phyloP scores from a whole-genome alignment of 805 yeast genomes.

The Monosporozyma solicola region DNA sequence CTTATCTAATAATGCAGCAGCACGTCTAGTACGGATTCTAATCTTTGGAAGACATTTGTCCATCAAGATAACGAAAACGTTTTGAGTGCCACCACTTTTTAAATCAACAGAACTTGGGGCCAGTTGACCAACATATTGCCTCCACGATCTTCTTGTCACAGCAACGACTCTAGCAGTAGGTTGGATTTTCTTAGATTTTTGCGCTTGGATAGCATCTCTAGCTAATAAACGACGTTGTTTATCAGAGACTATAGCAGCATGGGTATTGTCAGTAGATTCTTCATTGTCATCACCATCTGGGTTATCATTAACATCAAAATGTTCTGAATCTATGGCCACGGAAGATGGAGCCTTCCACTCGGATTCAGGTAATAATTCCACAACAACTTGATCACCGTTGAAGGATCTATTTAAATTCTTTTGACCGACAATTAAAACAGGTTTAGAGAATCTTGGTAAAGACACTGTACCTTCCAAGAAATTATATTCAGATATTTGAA shows the following conservation, averaged over 20 bases:
- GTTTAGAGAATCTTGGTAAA: slow-evolving; percentile 65
- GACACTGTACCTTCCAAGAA: slow-evolving; percentile 78
- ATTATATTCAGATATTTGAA: slow-evolving; percentile 77
- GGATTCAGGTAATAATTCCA: slow-evolving; percentile 75
- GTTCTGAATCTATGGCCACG: slow-evolving; percentile 68
- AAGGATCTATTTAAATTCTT: slow-evolving; percentile 83
- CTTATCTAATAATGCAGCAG: slow-evolving; percentile 72
- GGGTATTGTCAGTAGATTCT: slow-evolving; percentile 39
- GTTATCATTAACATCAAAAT: slow-evolving; percentile 49
- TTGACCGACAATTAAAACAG: slow-evolving; percentile 72
- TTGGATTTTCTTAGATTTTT: slow-evolving; percentile 45
- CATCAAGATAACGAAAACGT: slow-evolving; percentile 80
- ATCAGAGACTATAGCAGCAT: slow-evolving; percentile 32
- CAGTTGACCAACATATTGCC: slow-evolving; percentile 91
- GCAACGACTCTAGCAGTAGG: slow-evolving; percentile 96
- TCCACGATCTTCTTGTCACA: slow-evolving; percentile 83
- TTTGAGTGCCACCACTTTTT: slow-evolving; percentile 53
- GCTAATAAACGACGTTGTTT: slow-evolving; percentile 52
- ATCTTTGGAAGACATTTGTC: slow-evolving; percentile 82
- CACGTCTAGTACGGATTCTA: slow-evolving; percentile 79
- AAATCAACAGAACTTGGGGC: slow-evolving; percentile 65
- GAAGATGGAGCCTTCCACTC: slow-evolving; percentile 86
- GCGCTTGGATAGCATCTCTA: slow-evolving; percentile 65
- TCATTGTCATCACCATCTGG: slow-evolving; percentile 43
- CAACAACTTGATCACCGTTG: slow-evolving; percentile 85